Conservation (phyloP, 2,329 filamentous ascomycete genomes). For the Aspergillus sp. region DNA sequence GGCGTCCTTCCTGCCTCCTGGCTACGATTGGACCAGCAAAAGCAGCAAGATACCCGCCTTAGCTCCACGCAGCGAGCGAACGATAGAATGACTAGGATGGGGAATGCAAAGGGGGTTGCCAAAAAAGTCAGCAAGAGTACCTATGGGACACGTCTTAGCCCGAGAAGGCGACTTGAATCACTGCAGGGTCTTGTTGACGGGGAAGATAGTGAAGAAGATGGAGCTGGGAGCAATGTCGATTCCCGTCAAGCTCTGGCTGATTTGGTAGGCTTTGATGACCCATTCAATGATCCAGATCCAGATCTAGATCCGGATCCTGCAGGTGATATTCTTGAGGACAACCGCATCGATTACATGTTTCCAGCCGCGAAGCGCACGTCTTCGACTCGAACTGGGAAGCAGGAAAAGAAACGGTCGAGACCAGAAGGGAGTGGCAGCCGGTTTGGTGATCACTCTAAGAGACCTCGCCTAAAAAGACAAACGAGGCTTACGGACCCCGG, state of each 20-base stretch:
- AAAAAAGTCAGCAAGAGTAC: constrained; percentile 29
- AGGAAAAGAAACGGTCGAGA: constrained; percentile 18
- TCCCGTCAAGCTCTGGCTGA: constrained; percentile 14
- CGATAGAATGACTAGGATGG: constrained; percentile 21
- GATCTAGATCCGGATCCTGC: not conserved
- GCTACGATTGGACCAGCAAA: constrained; percentile 42
- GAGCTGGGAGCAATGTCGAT: constrained; percentile 5
- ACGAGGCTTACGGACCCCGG: constrained; percentile 37
- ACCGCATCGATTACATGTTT: constrained; percentile 44
- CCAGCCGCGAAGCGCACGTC: constrained; percentile 22
- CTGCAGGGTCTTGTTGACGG: constrained; percentile 27
- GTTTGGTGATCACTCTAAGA: constrained; percentile 17
- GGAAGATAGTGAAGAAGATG: constrained; percentile 24
- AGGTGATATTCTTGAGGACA: constrained; percentile 42
- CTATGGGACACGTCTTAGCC: constrained; percentile 13
- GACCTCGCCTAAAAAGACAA: constrained; percentile 31
- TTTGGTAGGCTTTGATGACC: constrained; percentile 21
- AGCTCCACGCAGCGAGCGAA: constrained; percentile 19
- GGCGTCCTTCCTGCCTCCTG: constrained; percentile 52
- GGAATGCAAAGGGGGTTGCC: constrained; percentile 35
- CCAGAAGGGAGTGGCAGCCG: constrained; percentile 1
- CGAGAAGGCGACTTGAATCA: constrained; percentile 14
- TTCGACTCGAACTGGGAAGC: constrained; percentile 16
- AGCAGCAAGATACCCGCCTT: constrained; percentile 24
- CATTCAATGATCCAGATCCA: constrained; percentile 21